Evolutionary conservation across 257 asterid genomes (phyloP), one percentile per base, ranked within the genome.

Genomic region (Solanum habrochaites): DNA sequence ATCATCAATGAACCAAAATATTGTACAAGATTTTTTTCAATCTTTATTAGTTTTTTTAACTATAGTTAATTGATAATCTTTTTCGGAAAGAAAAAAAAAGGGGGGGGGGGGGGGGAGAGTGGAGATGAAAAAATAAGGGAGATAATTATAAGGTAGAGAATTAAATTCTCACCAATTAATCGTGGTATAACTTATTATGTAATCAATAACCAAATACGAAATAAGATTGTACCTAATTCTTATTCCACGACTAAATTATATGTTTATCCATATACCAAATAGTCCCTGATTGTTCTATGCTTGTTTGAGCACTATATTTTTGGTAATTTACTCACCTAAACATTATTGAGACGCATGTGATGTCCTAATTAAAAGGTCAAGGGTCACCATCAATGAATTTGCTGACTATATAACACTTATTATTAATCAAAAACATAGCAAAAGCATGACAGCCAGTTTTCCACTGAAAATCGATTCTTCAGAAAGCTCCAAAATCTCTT

Each of bases 401-500:
- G 86, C 39, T 16, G 86, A 64, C 11, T 64, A 43, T 45, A 16
- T 14, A 64, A 40, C 6, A 15, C 60, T 39, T 58, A n/a, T 39
- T 58, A n/a, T 37, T n/a, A 62, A 69, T 84, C 60, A 84, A 37
- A 37, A 37, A 45, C 40, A 11, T 64, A 25, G 25, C 86, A 84
- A 66, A 84, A 66, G 58, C 21, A 42, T 39, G 86, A 84, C 77
- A 66, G 21, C 86, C 64, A 39, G 42, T 40, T 29, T 84, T 66
- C 86, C 86, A 84, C 86, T 25, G 74, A 42, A 62, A 84, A 8
- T 11, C 80, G 62, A 84, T 66, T 13, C 12, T 62, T 84, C 29
- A n/a, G 11, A 84, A 84, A 66, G 18, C 58, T 66, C 39, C 80
- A 84, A 66, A 82, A 84, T 60, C 86, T 40, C 86, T 84, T 64